Conservation (phyloP, 345 rosid species). For the Pelargonium nanum region DNA sequence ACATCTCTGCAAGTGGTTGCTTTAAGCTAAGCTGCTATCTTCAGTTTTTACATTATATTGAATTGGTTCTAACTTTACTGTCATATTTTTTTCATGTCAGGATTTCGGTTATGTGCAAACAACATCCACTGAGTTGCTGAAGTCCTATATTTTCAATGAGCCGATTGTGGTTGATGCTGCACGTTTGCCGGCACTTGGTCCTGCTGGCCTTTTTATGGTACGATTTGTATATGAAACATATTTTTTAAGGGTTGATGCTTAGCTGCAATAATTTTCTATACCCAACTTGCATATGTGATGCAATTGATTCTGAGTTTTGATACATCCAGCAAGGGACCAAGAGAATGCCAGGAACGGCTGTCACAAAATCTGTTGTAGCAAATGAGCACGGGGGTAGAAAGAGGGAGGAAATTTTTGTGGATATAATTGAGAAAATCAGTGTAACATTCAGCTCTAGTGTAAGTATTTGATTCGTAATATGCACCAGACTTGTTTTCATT, state of each 20-base stretch:
- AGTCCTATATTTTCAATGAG: slow-evolving; percentile 89
- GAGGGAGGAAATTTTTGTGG: slow-evolving; percentile 97
- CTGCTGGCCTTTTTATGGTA: slow-evolving; percentile 93
- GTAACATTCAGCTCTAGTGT: slow-evolving; percentile 98
- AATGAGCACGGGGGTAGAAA: slow-evolving; percentile 95
- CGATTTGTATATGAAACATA: background rate
- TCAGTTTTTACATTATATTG: background rate
- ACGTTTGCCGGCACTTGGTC: slow-evolving; percentile 76
- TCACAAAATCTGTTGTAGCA: slow-evolving; percentile 92
- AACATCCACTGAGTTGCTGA: slow-evolving; percentile 86
- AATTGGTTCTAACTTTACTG: background rate
- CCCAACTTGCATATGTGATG: slow-evolving; percentile 4
- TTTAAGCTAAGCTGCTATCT: background rate
- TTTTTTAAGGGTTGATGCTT: too few relatives aligned
- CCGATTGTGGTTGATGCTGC: slow-evolving; percentile 79
- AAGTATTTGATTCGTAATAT: slow-evolving; percentile 20
- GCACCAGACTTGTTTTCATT: background rate
- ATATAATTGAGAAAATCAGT: slow-evolving; percentile 95
- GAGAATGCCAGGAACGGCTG: slow-evolving; percentile 98
- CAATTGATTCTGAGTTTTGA: slow-evolving; percentile 16
- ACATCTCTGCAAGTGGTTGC: background rate
- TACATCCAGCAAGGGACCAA: slow-evolving; percentile 81
- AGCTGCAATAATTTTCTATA: background rate
- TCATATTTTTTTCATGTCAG: slow-evolving; percentile 26
- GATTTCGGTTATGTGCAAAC: slow-evolving; percentile 99